Percentiles rank a stretch among this genome's conserved stretches.
Evolutionary conservation across 202 grass and related monocot genomes (phyloP).

Genomic region (Panicum hallii): DNA sequence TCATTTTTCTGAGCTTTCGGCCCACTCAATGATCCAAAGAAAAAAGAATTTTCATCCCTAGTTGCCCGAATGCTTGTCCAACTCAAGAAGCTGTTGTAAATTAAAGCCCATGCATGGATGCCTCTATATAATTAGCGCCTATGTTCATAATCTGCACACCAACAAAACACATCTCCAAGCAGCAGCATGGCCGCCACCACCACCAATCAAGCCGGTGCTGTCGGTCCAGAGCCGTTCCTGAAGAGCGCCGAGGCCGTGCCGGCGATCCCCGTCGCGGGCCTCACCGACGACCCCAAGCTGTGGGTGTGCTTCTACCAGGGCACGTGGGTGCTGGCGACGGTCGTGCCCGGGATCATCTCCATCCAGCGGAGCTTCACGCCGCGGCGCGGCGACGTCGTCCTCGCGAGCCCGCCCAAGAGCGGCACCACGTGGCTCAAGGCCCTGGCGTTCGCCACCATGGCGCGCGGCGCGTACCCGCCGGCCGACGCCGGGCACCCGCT

Average conservation of each 20-base stretch:
- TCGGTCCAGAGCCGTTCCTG: background rate
- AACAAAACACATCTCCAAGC: background rate
- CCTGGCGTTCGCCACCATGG: slow-evolving; percentile 40
- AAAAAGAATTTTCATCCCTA: too few relatives aligned
- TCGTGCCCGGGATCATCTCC: background rate
- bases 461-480: background rate
- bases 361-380: slow-evolving; percentile 26
- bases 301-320: background rate
- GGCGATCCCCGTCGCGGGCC: background rate
- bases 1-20: too few relatives aligned
- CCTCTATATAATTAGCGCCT: background rate
- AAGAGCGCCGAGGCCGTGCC: background rate
- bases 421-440: slow-evolving; percentile 59
- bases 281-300: background rate
- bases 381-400: slow-evolving; percentile 34
- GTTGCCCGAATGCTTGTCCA: too few relatives aligned
- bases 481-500: slow-evolving; percentile 17
- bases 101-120: too few relatives aligned
- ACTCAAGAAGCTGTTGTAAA: too few relatives aligned
- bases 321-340: background rate
- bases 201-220: background rate
- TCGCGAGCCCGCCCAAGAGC: slow-evolving; percentile 43
- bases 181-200: background rate
- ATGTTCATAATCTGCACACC: background rate
- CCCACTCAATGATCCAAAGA: too few relatives aligned